Evolutionary conservation across 306 rosid genomes (phyloP), one percentile per base, ranked within the genome.

Genomic region (Nissolia schottii): DNA sequence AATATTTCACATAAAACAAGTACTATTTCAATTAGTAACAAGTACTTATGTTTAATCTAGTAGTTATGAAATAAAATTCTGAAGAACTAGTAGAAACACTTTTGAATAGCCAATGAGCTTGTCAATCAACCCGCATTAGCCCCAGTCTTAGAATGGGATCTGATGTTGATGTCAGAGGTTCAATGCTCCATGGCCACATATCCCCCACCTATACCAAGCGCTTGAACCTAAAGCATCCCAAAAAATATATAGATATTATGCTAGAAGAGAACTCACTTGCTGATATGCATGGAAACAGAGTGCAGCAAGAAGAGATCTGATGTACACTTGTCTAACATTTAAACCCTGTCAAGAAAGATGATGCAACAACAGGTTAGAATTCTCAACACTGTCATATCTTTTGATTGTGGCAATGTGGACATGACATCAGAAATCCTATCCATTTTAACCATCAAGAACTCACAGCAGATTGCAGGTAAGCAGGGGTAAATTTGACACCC

Each of bases 241-340:
- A 58, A 23, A 61, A 38, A 40, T 16, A 51, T 7, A 7, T 23
- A 37, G 16, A 56, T 7, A 31, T 9, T 25, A 64, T 40, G 56
- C 72, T 13, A 60, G 73, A 73, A 73, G 31, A 61, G 25, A 76
- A 60, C 87, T 79, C 68, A 92, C 99, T 87, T 95, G 99, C 74
- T 95, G 99, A 81, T 95, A 95, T 20, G 99, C 99, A 73, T 95
- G 99, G 89, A 92, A 95, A 81, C 93, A 86, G 68, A 95, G 93
- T 62, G 99, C 99, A 81, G 99, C 97, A 59, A 95, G 38, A 77
- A 95, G 85, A 65, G 99, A 84, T 86, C 99, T 84, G 37, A 51
- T 71, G 83, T 76, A 88, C 37, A 95, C 2, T 85, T 88, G 96
- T 13, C 82, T 84, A 54, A 95, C 81, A 71, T 87, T 80, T 71